phyloP scores from a whole-genome alignment of 1,284 basidiomycete genomes.

The Apiotrichum laibachii region DNA sequence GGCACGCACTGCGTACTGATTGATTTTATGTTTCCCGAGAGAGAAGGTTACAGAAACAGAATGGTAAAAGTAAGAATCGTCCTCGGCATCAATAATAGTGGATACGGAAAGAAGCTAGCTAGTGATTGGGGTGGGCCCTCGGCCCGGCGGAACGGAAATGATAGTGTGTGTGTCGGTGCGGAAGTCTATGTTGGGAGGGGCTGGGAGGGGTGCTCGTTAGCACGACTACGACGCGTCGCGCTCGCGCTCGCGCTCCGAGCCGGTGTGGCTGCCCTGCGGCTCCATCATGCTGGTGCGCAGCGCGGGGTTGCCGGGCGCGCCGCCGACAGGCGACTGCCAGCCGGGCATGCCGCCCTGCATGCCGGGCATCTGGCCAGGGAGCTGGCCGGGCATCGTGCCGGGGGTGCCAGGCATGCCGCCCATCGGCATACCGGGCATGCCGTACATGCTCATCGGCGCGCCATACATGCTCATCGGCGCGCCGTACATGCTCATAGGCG shows the following conservation, averaged over 20 bases:
- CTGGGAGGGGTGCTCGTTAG: too few species aligned
- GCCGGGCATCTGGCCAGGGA: neutral
- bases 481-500: constrained; percentile 18
- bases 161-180: too few species aligned
- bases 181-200: too few species aligned
- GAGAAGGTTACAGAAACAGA: too few species aligned
- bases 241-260: constrained; percentile 15
- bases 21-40: too few species aligned
- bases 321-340: neutral
- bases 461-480: constrained; percentile 11
- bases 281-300: neutral
- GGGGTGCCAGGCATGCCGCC: constrained; percentile 2
- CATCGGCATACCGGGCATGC: neutral
- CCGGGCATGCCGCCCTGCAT: constrained; percentile 1
- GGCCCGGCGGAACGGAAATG: too few species aligned
- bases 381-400: neutral
- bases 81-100: too few species aligned
- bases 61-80: too few species aligned
- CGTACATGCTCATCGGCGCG: neutral
- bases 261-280: constrained; percentile 1
- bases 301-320: neutral
- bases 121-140: too few species aligned
- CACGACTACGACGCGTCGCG: constrained; percentile 13
- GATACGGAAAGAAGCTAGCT: too few species aligned
- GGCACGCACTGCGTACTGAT: too few species aligned